A percentile compares a stretch with the other conserved stretches of the same genome.
Conservation (phyloP, 2,329 filamentous ascomycete species). For the Kalaharituber pfeilii region DNA sequence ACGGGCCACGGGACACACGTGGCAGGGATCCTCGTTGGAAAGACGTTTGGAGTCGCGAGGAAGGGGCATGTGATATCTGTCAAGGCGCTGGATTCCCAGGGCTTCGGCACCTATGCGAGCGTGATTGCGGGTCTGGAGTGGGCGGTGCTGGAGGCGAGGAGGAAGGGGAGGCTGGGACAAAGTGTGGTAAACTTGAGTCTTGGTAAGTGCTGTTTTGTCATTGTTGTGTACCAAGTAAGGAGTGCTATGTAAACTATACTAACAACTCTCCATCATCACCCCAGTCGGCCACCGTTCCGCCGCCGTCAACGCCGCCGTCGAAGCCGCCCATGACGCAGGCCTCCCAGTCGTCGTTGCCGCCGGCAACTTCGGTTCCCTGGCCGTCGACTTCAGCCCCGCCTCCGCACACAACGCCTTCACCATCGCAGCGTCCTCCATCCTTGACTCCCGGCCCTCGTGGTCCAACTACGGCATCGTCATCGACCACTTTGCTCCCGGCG, state of each 20-base stretch:
- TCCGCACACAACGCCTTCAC: conserved; percentile 27
- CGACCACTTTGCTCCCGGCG: conserved; percentile 38
- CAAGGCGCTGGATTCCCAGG: conserved; percentile 30
- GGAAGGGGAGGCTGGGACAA: conserved; percentile 20
- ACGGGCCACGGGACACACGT: conserved; percentile 19
- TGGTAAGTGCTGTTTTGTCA: conserved; percentile 25
- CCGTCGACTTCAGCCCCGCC: conserved; percentile 23
- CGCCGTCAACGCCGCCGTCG: conserved; percentile 40
- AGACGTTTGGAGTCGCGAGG: conserved; percentile 31
- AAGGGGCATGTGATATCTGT: conserved; percentile 29
- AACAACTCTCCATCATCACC: too few species aligned
- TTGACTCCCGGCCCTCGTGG: conserved; percentile 22
- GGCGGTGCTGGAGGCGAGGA: conserved; percentile 15
- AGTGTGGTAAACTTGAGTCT: conserved; percentile 48
- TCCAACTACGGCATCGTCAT: conserved; percentile 37
- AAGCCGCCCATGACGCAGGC: conserved; percentile 34
- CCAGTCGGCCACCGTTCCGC: conserved; percentile 29
- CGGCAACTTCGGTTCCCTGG: conserved; percentile 34
- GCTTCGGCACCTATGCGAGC: conserved; percentile 28
- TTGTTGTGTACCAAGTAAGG: too few species aligned
- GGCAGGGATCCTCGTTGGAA: conserved; percentile 10
- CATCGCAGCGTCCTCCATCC: conserved; percentile 13
- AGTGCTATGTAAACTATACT: too few species aligned
- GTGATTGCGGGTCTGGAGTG: conserved; percentile 21
- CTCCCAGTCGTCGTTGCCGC: conserved; percentile 43